phyloP scores from a whole-genome alignment of 78 protist genomes.

The Pigoraptor vietnamica region DNA sequence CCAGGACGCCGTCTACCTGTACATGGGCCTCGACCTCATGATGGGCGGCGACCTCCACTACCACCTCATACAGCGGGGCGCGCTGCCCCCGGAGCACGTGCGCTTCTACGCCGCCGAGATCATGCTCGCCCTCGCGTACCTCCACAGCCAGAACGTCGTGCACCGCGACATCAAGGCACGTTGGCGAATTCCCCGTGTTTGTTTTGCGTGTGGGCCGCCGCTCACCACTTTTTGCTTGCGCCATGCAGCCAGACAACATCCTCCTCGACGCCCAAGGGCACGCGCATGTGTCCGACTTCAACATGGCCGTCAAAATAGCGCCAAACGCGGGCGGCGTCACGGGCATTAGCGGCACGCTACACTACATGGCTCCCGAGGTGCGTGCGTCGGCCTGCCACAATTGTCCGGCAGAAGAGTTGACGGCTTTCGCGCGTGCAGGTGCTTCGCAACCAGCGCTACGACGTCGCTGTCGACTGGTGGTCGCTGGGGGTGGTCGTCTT shows the following conservation, averaged over 20 bases:
- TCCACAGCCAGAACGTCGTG: slow-evolving; percentile 63
- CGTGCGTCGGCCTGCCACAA: too few relatives aligned
- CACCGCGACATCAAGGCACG: slow-evolving; percentile 87
- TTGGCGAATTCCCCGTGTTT: too few relatives aligned
- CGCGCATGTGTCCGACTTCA: slow-evolving; percentile 92
- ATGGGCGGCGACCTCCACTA: slow-evolving; percentile 30
- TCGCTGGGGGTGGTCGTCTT: slow-evolving; percentile 58
- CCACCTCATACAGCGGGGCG: slow-evolving; percentile 68
- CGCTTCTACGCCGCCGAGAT: slow-evolving; percentile 43
- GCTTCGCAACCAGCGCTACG: slow-evolving; percentile 33
- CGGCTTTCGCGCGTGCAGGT: too few relatives aligned
- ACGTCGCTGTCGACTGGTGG: slow-evolving; percentile 82
- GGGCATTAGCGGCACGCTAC: slow-evolving; percentile 24
- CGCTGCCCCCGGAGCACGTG: slow-evolving; percentile 60
- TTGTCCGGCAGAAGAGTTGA: neutral
- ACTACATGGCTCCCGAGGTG: slow-evolving; percentile 65
- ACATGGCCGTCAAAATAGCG: slow-evolving; percentile 76
- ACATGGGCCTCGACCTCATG: neutral
- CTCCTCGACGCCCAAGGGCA: slow-evolving; percentile 87
- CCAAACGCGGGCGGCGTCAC: neutral
- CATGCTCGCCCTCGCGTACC: slow-evolving; percentile 31
- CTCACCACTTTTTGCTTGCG: too few relatives aligned
- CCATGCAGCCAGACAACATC: slow-evolving; percentile 74
- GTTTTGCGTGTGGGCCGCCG: too few relatives aligned
- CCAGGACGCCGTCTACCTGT: slow-evolving; percentile 44